Evolutionary conservation across 768 basidiomycete genomes (phyloP), one percentile per base, ranked within the genome.

Genomic region (Amanita exitialis): DNA sequence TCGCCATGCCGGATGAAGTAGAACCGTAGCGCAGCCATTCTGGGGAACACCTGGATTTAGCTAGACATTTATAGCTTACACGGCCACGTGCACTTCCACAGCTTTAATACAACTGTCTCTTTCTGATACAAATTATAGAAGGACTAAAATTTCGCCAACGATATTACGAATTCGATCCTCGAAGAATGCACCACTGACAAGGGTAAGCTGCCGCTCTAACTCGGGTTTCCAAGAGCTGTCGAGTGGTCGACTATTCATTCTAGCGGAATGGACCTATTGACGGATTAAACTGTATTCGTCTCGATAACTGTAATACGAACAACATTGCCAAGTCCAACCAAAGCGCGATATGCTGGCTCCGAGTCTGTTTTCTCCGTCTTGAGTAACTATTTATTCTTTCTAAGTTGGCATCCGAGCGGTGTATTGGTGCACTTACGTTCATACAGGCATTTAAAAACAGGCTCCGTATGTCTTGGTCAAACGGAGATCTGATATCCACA

Each of bases 1-100:
- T 90, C 86, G 16, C 86, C 88, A 57, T 90, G 88, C 38, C 88
- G 79, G 44, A 88, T 74, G 54, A 88, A 66, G 61, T 82, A 86
- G 42, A 89, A 56, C 48, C 70, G 70, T 21, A 46, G 12, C 10
- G 13, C 25, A n/a, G 38, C 8, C 44, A 52, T 45, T 8, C 27
- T 35, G 20, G 4, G 3, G 28, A 15, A 46, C 16, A 16, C 6
- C 36, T n/a, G 13, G 27, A 9, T n/a, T n/a, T n/a, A n/a, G n/a
- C n/a, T n/a, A n/a, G n/a, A n/a, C 16, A 48, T 32, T n/a, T 21
- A 38, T 37, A 6, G 5, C 43, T 7, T 42, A 25, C 25, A 20
- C 8, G 32, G 21, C 36, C 36, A 49, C 16, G 15, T 13, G 23
- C 18, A 27, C 21, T 32, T 32, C 10, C 13, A 5, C 10, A 8